Percentiles rank a stretch among this genome's conserved stretches.
Evolutionary conservation across 441 rosid genomes (phyloP).

Genomic region (Biscutella laevigata): DNA sequence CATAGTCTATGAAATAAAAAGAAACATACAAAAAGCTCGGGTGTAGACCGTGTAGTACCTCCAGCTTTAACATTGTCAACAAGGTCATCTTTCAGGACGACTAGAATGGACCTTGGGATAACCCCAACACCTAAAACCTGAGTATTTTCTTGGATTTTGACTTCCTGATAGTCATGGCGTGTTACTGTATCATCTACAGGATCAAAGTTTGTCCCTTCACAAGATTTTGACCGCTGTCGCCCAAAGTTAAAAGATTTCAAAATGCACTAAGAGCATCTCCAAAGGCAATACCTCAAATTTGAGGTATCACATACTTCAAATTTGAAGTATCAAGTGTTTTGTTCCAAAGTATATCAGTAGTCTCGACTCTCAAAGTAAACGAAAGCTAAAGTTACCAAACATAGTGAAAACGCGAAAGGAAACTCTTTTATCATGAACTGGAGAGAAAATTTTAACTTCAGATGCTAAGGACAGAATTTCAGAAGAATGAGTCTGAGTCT

Average conservation of each 20-base stretch:
- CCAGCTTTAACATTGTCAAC: constrained; percentile 96
- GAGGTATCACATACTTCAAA: too few species aligned
- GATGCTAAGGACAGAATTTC: neutral
- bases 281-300: too few species aligned
- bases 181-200: constrained; percentile 53
- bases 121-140: constrained; percentile 92
- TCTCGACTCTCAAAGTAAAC: neutral
- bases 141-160: constrained; percentile 91
- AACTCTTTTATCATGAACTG: neutral
- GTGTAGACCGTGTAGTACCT: constrained; percentile 49
- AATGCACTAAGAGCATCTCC: too few species aligned
- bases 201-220: constrained; percentile 74
- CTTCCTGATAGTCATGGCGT: constrained; percentile 92
- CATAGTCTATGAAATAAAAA: neutral
- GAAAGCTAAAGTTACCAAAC: neutral
- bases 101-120: constrained; percentile 82
- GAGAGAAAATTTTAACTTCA: neutral
- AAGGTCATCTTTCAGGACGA: constrained; percentile 83
- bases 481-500: neutral
- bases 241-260: constrained; percentile 1
- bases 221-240: constrained; percentile 55
- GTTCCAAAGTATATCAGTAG: too few species aligned
- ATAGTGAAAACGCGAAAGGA: neutral
- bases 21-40: neutral
- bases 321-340: neutral